These are phyloP conservation scores for Prunus padus DNA, from an alignment of 306 rosid genomes.

Conservation along the genomic window DNA sequence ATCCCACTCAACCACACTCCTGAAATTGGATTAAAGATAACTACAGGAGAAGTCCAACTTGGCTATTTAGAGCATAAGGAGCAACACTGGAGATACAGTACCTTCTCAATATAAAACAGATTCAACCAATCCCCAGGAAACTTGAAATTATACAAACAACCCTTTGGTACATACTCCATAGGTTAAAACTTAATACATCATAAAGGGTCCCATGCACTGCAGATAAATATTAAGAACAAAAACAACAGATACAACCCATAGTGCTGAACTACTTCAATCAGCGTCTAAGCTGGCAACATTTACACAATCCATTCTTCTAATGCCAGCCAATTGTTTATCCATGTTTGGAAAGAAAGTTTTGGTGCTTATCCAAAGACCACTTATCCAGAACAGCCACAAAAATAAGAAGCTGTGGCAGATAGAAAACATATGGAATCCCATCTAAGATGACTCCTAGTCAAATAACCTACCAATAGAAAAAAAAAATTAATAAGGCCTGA, in stretches of 20 bases:
- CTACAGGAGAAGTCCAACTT: background rate
- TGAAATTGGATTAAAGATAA: background rate
- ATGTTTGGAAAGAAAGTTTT: background rate
- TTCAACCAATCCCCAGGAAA: background rate
- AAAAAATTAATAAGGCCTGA: background rate
- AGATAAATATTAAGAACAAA: background rate
- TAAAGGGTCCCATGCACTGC: background rate
- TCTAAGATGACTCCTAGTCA: background rate
- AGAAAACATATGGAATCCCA: background rate
- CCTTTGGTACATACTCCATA: background rate
- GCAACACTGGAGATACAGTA: background rate
- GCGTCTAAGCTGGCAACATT: conserved; percentile 2
- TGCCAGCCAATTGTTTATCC: background rate
- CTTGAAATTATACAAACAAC: background rate
- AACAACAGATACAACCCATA: background rate
- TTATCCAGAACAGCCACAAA: background rate
- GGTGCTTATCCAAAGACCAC: background rate
- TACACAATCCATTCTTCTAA: background rate
- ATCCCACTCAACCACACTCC: background rate
- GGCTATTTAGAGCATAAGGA: conserved; percentile 11
- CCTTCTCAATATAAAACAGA: background rate
- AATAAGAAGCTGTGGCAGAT: background rate
- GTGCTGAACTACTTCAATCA: background rate
- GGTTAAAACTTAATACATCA: background rate
- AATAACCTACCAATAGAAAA: conserved; percentile 12